Base-by-base conservation (phyloP, 2,329 filamentous ascomycete genomes). In the Pezicula rhizophila region DNA sequence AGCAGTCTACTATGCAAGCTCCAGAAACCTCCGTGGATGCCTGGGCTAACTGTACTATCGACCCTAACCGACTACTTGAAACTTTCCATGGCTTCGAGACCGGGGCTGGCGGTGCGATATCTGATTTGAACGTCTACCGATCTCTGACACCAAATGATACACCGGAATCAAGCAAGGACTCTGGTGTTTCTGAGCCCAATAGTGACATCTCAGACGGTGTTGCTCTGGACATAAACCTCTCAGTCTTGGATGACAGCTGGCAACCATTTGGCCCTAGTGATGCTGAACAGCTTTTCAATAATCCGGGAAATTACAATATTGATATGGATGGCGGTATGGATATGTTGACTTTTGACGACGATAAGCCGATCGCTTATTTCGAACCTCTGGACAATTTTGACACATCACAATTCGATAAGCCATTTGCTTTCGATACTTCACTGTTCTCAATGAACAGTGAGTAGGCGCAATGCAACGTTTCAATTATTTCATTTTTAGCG, bases 91-190 rank as follows among this genome's bases (percentile, higher is more conserved):
- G 64, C 2, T 64, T 75, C 5, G 72, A 75, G 35, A 54, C 60
- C 57, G 49, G 68, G 61, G 70, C 67, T 31, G 66, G 67, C 8
- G 78, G 73, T 15, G 69, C 76, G 2, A 74, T 80, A 47, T 70
- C 71, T 11, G 77, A 83, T 52, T 72, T 77, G 60, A 70, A 65
- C 47, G 66, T 77, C 8, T 81, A 79, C 57, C 73, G 75, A 17
- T 73, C 76, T 1, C 66, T 77, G 49, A 80, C 80, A 20, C 79
- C 80, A 0, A 80, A 82, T 51, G 79, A 84, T 59, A 84, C 81
- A 7, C 81, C 80, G 0, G 80, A 83, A 55, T 84, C 80, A 2
- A 78, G 72, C 63, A 81, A 82, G 61, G 79, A 84, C 55, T 39
- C 34, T 25, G 74, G 76, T 4, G 64, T 69, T 8, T 82, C 80